Base-by-base conservation (phyloP, 768 basidiomycete genomes). In the Kwoniella sp. region DNA sequence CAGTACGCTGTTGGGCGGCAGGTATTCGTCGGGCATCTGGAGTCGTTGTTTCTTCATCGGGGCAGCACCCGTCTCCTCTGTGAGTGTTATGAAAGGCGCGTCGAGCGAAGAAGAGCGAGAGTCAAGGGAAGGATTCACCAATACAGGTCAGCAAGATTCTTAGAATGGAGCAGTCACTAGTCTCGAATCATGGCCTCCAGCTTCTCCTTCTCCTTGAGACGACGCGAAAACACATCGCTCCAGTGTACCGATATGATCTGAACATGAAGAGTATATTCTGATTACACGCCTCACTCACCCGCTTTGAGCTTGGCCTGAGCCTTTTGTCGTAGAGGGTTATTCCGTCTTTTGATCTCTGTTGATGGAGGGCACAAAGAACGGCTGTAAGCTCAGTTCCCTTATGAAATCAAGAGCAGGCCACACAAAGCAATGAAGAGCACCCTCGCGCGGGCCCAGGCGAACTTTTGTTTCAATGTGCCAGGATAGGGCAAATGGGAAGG, bases 11-110 rank as follows among this genome's bases (percentile, higher is more conserved):
- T 99, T 99, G 41, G 96, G 95, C 1, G 96, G 96, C 7, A 99
- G 87, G 81, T 97, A 98, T 81, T 99, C 96, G 88, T 99, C 96
- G 45, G 95, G 94, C 93, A 98, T 96, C 80, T 94, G 92, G 66
- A 96, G 90, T 70, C 88, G 87, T 25, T 76, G 73, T 65, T 73
- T 73, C 13, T 73, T 72, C 31, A 71, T 60, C 2, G 74, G 58
- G 12, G 75, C 63, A 8, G 70, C 71, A 29, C 68, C 72, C 26
- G 66, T 68, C 55, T 67, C 71, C 53, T 64, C 63, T 66, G 30
- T 90, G 86, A 81, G 17, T 11, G 38, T 29, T 57, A 53, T 29
- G 5, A 31, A 53, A 11, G 48, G 55, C 41, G 11, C 9, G 38
- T 41, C 38, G 38, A 41, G 9, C 38, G 38, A 9, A n/a, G n/a